Conservation (phyloP, 441 rosid genomes). For the Oxalis stricta region DNA sequence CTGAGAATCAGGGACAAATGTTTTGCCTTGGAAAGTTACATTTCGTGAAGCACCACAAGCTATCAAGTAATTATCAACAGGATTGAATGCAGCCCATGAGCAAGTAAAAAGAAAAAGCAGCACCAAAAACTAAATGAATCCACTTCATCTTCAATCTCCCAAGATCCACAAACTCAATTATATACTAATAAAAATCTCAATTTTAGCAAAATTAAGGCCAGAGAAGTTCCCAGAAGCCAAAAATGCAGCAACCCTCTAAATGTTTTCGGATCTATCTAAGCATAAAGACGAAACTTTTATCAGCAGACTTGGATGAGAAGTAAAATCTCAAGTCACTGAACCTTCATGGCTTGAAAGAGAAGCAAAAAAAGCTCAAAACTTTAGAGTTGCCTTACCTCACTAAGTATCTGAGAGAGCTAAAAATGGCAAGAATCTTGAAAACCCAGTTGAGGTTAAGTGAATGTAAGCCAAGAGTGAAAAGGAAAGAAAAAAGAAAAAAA, state of each 20-base stretch:
- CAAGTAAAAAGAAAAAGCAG: constrained; percentile 21
- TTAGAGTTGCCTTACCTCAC: constrained; percentile 18
- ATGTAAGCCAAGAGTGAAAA: constrained; percentile 15
- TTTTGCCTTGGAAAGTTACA: constrained; percentile 52
- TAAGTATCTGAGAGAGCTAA: constrained; percentile 8
- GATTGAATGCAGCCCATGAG: constrained; percentile 37
- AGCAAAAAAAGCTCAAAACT: constrained; percentile 8
- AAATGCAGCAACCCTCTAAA: constrained; percentile 2
- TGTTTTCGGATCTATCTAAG: constrained; percentile 23
- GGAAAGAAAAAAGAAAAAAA: constrained; percentile 14
- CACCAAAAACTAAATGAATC: constrained; percentile 20
- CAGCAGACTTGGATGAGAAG: not conserved
- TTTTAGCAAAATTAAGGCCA: not conserved
- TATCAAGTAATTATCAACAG: constrained; percentile 65
- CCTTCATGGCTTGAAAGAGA: not conserved
- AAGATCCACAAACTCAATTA: not conserved
- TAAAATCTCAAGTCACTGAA: not conserved
- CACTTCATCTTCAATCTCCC: constrained; percentile 13
- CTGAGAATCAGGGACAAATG: constrained; percentile 58
- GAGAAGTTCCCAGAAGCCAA: constrained; percentile 4
- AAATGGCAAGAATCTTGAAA: constrained; percentile 8
- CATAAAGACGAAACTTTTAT: not conserved
- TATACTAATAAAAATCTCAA: constrained; percentile 1
- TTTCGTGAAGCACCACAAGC: constrained; percentile 70
- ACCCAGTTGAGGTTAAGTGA: constrained; percentile 15